phyloP scores from a whole-genome alignment of 495 filamentous ascomycete genomes.

The Beverwykella pulmonaria region DNA sequence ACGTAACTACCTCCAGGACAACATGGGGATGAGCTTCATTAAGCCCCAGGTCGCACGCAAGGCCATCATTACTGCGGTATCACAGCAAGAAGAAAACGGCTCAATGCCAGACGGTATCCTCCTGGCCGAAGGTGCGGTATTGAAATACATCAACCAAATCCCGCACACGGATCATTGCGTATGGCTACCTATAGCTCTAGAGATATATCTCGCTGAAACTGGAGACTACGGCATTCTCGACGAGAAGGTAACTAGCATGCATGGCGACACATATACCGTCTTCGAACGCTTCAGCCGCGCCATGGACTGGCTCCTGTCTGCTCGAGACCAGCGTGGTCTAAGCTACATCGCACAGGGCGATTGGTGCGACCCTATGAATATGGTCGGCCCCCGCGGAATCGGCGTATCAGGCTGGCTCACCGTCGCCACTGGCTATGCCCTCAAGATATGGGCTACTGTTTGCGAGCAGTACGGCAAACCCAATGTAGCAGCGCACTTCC shows the following conservation, averaged over 20 bases:
- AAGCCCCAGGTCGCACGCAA: conserved; percentile 53
- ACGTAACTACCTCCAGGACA: conserved; percentile 61
- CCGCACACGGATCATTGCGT: conserved; percentile 63
- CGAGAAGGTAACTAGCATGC: conserved; percentile 47
- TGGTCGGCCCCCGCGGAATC: conserved; percentile 60
- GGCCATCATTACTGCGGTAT: conserved; percentile 53
- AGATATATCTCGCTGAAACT: conserved; percentile 58
- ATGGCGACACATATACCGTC: conserved; percentile 53
- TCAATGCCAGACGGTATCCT: conserved; percentile 62
- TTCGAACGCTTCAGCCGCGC: conserved; percentile 58
- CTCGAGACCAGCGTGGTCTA: conserved; percentile 56
- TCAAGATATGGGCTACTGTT: conserved; percentile 55
- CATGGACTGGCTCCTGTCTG: conserved; percentile 56
- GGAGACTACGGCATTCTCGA: conserved; percentile 55
- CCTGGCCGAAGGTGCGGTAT: conserved; percentile 55
- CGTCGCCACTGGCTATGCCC: conserved; percentile 55
- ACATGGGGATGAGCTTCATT: conserved; percentile 64
- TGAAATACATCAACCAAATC: conserved; percentile 63
- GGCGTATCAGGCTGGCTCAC: conserved; percentile 63
- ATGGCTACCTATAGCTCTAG: conserved; percentile 57
- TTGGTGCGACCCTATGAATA: conserved; percentile 64
- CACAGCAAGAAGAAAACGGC: conserved; percentile 57
- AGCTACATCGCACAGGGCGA: conserved; percentile 62
- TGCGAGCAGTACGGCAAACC: conserved; percentile 52
- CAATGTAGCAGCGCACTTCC: conserved; percentile 50